These are phyloP conservation scores for Fusarium sp. DNA, from an alignment of 2,329 filamentous ascomycete species.

Conservation along the genomic window DNA sequence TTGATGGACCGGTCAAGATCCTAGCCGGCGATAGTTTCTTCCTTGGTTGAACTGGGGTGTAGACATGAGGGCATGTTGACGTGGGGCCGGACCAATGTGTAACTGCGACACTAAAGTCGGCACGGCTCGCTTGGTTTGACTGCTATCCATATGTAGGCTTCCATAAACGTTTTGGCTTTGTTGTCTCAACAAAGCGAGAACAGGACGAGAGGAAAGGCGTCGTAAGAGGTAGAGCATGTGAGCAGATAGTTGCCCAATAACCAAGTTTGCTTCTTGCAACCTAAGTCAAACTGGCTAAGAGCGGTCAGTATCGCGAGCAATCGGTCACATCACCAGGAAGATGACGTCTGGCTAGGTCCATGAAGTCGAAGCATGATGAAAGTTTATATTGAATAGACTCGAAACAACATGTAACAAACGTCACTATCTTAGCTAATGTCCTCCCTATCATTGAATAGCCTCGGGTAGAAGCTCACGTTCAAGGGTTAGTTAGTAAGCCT, in stretches of 20 bases:
- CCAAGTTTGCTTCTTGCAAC: conserved; percentile 1
- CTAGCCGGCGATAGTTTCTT: conserved; percentile 20
- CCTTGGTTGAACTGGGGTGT: conserved; percentile 9
- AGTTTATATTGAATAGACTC: not conserved
- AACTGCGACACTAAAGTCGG: conserved; percentile 16
- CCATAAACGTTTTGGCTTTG: conserved; percentile 33
- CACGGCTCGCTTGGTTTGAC: conserved; percentile 15
- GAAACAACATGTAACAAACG: conserved; percentile 1
- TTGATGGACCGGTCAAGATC: conserved; percentile 41
- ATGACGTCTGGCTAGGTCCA: not conserved
- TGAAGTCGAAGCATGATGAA: not conserved
- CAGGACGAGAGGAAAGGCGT: conserved; percentile 26
- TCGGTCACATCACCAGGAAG: not conserved
- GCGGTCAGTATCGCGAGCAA: not conserved
- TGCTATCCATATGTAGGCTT: conserved; percentile 18
- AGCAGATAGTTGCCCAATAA: not conserved
- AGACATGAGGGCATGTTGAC: conserved; percentile 14
- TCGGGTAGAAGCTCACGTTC: conserved; percentile 1
- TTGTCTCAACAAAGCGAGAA: conserved; percentile 34
- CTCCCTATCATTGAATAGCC: not conserved
- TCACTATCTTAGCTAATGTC: not conserved
- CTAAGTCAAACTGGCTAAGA: not conserved
- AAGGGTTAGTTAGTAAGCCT: conserved; percentile 6
- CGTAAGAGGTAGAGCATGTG: conserved; percentile 4
- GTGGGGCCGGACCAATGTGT: conserved; percentile 25